Percentiles rank a stretch among this genome's conserved stretches.
Evolutionary conservation across 2,329 filamentous ascomycete species (phyloP).

Genomic region (Phyllosticta citriasiana): DNA sequence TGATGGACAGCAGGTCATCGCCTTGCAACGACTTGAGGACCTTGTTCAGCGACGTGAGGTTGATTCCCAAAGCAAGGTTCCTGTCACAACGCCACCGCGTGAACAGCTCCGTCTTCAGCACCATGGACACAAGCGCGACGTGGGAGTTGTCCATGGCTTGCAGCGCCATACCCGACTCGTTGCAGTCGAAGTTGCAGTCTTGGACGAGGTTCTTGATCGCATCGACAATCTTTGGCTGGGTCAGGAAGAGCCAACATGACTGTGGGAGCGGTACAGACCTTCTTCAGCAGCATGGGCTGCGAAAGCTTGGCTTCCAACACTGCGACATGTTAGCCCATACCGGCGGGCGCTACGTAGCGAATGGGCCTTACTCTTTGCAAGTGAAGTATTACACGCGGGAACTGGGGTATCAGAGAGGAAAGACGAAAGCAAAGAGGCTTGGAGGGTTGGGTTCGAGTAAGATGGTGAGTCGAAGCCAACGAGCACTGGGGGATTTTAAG

Average conservation of each 20-base stretch:
- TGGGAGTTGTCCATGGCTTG: conserved; percentile 99
- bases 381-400: neutral
- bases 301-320: conserved; percentile 97
- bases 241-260: conserved; percentile 12
- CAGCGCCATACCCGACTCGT: conserved; percentile 95
- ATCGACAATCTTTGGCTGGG: conserved; percentile 66
- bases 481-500: neutral
- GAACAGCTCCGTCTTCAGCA: conserved; percentile 93
- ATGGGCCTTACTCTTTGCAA: conserved; percentile 9
- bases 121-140: conserved; percentile 97
- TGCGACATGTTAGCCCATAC: conserved; percentile 19
- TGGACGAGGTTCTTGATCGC: conserved; percentile 99
- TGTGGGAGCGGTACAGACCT: conserved; percentile 44
- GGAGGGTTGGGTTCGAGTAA: neutral
- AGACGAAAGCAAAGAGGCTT: neutral
- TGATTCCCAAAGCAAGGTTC: conserved; percentile 96
- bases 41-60: conserved; percentile 92
- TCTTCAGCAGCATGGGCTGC: conserved; percentile 90
- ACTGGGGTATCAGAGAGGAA: conserved; percentile 7
- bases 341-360: neutral
- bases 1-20: conserved; percentile 90
- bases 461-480: neutral
- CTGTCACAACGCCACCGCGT: conserved; percentile 95
- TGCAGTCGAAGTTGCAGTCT: conserved; percentile 99
- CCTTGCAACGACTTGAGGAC: conserved; percentile 89